Conservation (phyloP, 2,329 filamentous ascomycete species). For the Penicillium vulpinum region DNA sequence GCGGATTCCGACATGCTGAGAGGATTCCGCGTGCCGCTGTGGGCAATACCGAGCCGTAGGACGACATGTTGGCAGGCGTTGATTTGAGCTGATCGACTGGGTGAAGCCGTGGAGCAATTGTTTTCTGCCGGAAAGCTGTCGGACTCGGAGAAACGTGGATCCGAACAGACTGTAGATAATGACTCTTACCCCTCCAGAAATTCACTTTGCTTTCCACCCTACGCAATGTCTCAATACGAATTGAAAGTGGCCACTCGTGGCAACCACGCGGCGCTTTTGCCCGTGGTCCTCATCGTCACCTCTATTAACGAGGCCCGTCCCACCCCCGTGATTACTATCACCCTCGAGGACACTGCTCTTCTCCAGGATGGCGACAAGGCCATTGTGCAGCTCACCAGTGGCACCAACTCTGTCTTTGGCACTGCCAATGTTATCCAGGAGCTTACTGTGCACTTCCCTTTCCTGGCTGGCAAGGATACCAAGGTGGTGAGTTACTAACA, state of each 20-base stretch:
- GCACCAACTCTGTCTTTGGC: conserved; percentile 33
- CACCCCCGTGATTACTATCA: conserved; percentile 37
- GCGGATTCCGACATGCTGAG: conserved; percentile 33
- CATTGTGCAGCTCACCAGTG: conserved; percentile 34
- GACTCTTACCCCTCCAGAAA: conserved; percentile 28
- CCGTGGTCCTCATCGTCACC: conserved; percentile 42
- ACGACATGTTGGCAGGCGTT: conserved; percentile 34
- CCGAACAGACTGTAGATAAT: conserved; percentile 26
- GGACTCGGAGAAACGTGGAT: conserved; percentile 34
- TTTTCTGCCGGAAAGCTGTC: conserved; percentile 37
- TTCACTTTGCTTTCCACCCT: conserved; percentile 3
- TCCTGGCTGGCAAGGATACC: conserved; percentile 38
- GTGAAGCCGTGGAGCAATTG: conserved; percentile 23
- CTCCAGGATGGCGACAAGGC: conserved; percentile 38
- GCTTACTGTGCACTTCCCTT: conserved; percentile 37
- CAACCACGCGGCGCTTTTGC: conserved; percentile 44
- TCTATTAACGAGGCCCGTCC: conserved; percentile 42
- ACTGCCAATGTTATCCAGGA: conserved; percentile 35
- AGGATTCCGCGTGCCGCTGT: conserved; percentile 36
- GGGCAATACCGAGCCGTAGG: conserved; percentile 36
- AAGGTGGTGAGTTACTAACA: conserved; percentile 31
- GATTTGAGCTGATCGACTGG: conserved; percentile 11
- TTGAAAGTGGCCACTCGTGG: conserved; percentile 43
- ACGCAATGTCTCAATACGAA: conserved; percentile 35
- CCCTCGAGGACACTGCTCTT: conserved; percentile 39